phyloP scores from a whole-genome alignment of 2,329 filamentous ascomycete genomes.

The Fusarium drepaniforme region DNA sequence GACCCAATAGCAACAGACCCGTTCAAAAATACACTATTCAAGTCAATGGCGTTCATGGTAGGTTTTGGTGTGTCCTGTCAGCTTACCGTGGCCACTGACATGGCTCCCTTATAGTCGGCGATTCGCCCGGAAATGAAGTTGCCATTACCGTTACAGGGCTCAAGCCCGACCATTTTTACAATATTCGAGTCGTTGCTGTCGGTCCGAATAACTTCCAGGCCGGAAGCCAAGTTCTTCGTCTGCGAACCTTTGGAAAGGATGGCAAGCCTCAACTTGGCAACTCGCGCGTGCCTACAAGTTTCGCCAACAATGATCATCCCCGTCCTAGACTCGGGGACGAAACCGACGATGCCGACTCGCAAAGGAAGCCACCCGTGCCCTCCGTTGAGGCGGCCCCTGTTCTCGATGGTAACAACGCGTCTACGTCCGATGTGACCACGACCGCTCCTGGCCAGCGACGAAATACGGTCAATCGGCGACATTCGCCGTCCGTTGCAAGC shows the following conservation, averaged over 20 bases:
- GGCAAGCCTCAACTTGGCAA: conserved; percentile 71
- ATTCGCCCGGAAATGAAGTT: conserved; percentile 69
- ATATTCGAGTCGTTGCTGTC: conserved; percentile 91
- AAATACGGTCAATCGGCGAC: conserved; percentile 77
- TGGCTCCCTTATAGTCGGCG: conserved; percentile 72
- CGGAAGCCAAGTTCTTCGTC: conserved; percentile 84
- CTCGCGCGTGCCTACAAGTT: conserved; percentile 67
- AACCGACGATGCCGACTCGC: conserved; percentile 60
- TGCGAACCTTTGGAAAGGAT: conserved; percentile 80
- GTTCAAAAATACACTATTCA: conserved; percentile 92
- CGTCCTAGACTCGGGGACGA: conserved; percentile 56
- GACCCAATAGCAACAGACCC: conserved; percentile 72
- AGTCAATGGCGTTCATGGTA: conserved; percentile 92
- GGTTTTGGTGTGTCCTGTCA: conserved; percentile 46
- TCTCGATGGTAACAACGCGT: conserved; percentile 69
- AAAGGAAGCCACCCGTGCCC: conserved; percentile 62
- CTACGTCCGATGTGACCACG: conserved; percentile 74
- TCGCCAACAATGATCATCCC: conserved; percentile 64
- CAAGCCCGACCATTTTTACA: conserved; percentile 89
- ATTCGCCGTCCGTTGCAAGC: conserved; percentile 77
- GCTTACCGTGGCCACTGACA: conserved; percentile 23
- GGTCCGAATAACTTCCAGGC: conserved; percentile 94
- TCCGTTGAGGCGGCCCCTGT: conserved; percentile 72
- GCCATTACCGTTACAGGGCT: conserved; percentile 91
- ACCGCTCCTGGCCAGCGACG: conserved; percentile 51